A percentile compares a stretch with the other conserved stretches of the same genome.
Evolutionary conservation across 495 filamentous ascomycete species (phyloP).

Genomic region (Hypomontagnella monticulosa): DNA sequence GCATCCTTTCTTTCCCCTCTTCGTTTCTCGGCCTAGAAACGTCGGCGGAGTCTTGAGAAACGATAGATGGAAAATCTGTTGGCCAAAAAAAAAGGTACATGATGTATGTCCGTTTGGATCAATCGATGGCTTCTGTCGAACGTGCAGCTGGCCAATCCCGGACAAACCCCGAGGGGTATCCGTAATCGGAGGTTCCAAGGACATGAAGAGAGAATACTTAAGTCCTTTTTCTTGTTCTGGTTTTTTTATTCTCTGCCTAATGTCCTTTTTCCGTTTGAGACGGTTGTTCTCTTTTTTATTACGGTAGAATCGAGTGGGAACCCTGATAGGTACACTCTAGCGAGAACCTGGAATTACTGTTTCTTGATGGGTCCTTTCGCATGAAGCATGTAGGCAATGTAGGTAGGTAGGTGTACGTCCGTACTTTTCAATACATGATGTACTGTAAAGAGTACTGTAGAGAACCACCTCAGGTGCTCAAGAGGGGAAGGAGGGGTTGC

Average conservation of each 20-base stretch:
- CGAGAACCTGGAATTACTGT: background rate
- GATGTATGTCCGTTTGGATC: constrained; percentile 20
- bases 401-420: constrained; percentile 2
- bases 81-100: constrained; percentile 4
- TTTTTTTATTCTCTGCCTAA: constrained; percentile 1
- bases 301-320: too few species aligned
- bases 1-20: constrained; percentile 6
- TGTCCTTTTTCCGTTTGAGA: constrained; percentile 5
- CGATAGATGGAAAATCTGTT: constrained; percentile 6
- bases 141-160: constrained; percentile 25
- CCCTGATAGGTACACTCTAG: background rate
- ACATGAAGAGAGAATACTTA: background rate
- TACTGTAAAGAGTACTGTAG: too few species aligned
- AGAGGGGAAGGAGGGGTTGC: constrained; percentile 37
- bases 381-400: background rate
- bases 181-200: constrained; percentile 24
- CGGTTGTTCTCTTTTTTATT: constrained; percentile 8
- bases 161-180: constrained; percentile 27
- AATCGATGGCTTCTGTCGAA: constrained; percentile 18
- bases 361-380: background rate
- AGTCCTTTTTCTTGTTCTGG: background rate
- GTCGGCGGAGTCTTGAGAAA: constrained; percentile 9
- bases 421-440: too few species aligned
- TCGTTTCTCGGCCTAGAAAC: constrained; percentile 18
- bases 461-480: background rate